Evolutionary conservation across 352 stramenopile species (phyloP).

Genomic region (Pythium chondricola): DNA sequence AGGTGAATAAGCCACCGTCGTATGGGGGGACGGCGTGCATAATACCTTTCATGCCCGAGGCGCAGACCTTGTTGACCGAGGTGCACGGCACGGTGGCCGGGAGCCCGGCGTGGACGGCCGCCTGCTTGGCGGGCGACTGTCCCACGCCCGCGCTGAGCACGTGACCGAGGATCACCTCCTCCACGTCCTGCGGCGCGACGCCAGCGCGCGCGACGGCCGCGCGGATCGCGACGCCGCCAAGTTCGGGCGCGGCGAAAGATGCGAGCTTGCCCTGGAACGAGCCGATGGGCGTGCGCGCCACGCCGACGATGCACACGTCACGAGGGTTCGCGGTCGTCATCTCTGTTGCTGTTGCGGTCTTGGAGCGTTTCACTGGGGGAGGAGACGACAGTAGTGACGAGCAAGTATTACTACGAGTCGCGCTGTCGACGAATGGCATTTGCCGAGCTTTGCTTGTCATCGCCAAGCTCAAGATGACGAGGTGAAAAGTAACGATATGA

Average conservation of each 20-base stretch:
- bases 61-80: slow-evolving; percentile 98
- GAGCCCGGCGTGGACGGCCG: slow-evolving; percentile 65
- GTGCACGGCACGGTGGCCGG: slow-evolving; percentile 85
- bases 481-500: slow-evolving; percentile 17
- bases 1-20: background rate
- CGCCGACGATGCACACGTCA: slow-evolving; percentile 90
- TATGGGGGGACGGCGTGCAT: too few species aligned
- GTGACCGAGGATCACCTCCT: slow-evolving; percentile 94
- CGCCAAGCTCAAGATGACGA: background rate
- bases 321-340: slow-evolving; percentile 9
- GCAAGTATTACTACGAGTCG: too few species aligned
- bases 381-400: background rate
- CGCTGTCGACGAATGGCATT: slow-evolving; percentile 8
- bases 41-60: slow-evolving; percentile 88
- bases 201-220: slow-evolving; percentile 45
- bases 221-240: slow-evolving; percentile 82
- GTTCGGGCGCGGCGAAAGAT: slow-evolving; percentile 78
- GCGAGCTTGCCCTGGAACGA: slow-evolving; percentile 89
- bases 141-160: slow-evolving; percentile 91
- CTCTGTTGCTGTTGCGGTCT: slow-evolving; percentile 15
- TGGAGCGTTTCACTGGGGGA: background rate
- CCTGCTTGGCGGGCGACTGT: slow-evolving; percentile 93
- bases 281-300: slow-evolving; percentile 92
- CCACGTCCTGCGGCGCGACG: slow-evolving; percentile 53
- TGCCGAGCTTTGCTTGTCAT: too few species aligned